phyloP scores from a whole-genome alignment of 1,284 basidiomycete genomes.

The Thelephora terrestris region DNA sequence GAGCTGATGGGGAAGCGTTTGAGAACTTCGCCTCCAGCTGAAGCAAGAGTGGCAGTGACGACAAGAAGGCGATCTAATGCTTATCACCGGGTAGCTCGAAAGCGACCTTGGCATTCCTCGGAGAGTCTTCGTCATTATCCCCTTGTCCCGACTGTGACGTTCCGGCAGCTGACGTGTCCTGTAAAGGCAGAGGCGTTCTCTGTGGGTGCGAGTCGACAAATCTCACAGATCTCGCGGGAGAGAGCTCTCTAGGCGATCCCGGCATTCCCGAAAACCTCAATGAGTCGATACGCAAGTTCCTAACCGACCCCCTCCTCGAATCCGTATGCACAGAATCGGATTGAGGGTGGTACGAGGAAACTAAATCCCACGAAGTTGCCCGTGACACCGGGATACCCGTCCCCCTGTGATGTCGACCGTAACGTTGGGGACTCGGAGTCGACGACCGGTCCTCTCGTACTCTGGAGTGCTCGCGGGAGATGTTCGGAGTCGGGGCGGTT shows the following conservation, averaged over 20 bases:
- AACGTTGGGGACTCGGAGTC: no score
- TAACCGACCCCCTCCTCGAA: slow-evolving; percentile 9
- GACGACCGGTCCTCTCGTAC: no score
- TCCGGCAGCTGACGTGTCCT: slow-evolving; percentile 11
- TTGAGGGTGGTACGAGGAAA: background rate
- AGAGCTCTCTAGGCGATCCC: slow-evolving; percentile 29
- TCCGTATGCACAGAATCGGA: slow-evolving; percentile 3
- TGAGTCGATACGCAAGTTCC: slow-evolving; percentile 25
- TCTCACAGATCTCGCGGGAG: slow-evolving; percentile 39
- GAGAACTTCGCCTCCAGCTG: no score
- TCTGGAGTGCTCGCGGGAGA: no score
- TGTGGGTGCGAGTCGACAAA: slow-evolving; percentile 26
- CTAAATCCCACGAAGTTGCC: no score
- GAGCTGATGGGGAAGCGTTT: no score
- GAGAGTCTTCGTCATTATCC: slow-evolving; percentile 11
- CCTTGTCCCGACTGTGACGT: slow-evolving; percentile 3
- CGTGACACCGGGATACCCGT: no score
- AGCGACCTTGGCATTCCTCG: slow-evolving; percentile 5
- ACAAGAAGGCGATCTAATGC: no score
- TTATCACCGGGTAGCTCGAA: no score
- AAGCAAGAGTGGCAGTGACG: no score
- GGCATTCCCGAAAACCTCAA: slow-evolving; percentile 19
- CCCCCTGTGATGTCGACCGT: no score
- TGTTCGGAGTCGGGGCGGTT: no score
- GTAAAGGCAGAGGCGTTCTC: slow-evolving; percentile 10